Evolutionary conservation across 108 stramenopile genomes (phyloP), one percentile per base, ranked within the genome.

Genomic region (Chaetoceros muelleri): DNA sequence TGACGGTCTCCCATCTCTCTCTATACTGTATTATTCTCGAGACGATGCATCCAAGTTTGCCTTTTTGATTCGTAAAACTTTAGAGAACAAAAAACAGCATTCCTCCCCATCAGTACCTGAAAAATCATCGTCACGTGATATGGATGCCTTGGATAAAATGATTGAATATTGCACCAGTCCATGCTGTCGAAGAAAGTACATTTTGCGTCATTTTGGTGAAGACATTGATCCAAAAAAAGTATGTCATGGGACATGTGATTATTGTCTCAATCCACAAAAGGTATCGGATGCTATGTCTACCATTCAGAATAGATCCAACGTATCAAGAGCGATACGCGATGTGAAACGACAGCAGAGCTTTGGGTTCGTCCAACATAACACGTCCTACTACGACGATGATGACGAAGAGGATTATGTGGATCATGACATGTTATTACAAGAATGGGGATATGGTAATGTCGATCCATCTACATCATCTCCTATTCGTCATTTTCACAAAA

Each of bases 161-260:
- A 62, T 66, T 23, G 60, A 85, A 22, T 93, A 93, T 54, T 87
- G 86, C 45, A 70, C 62, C 18, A 72, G 69, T 17, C 62, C 69
- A 1, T 30, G 60, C 8, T 93, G 91, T 52, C 83, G 82, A 34
- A 66, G 91, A 18, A 69, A 78, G 47, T 73, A 77, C 57, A 57
- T 93, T 17, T 55, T 93, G 13, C 49, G 61, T 27, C 80, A 86
- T 55, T 93, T 93, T 69, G 91, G 85, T 27, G 91, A 84, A 40
- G 57, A 65, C 1, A 71, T 76, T 40, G 67, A 82, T 48, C 58
- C 74, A 2, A 67, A 73, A 20, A 46, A 30, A 1, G 58, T 77
- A 1, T 93, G 87, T 57, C 51, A 69, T 20, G 72, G 73, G 48
- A 83, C 81, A 8, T 93, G 91, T 56, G 91, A 93, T 55, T 84